A percentile compares a stretch with the other conserved stretches of the same genome.
These are phyloP conservation scores for Colletotrichum endophyticum DNA, from an alignment of 2,329 filamentous ascomycete genomes.

Conservation along the genomic window DNA sequence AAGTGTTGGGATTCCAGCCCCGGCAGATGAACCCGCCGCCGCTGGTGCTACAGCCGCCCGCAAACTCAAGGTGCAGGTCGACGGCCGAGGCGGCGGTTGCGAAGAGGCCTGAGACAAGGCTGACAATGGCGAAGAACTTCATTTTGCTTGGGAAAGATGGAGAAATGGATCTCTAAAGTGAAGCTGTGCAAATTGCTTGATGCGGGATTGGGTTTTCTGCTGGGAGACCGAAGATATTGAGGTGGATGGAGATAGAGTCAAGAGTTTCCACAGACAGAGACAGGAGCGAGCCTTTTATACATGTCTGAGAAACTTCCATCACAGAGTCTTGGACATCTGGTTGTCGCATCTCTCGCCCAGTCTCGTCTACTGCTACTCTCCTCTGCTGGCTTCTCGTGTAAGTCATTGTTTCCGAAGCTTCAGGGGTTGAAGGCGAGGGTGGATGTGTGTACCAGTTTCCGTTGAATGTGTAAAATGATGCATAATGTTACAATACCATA, in stretches of 20 bases:
- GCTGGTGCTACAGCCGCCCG: slow-evolving; percentile 7
- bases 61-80: slow-evolving; percentile 12
- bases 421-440: neutral
- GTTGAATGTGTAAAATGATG: neutral
- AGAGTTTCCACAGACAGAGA: neutral
- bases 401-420: neutral
- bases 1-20: neutral
- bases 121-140: neutral
- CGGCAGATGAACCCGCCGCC: neutral
- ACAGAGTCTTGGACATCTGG: neutral
- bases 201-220: neutral
- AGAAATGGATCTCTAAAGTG: neutral
- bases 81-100: slow-evolving; percentile 7
- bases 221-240: neutral
- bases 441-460: neutral
- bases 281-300: slow-evolving; percentile 2
- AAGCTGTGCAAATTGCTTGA: neutral
- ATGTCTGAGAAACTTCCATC: neutral
- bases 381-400: neutral
- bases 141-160: slow-evolving; percentile 1
- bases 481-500: neutral
- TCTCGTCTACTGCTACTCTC: neutral
- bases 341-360: neutral
- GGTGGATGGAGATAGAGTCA: neutral
- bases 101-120: slow-evolving; percentile 6